Base-by-base conservation (phyloP, 257 asterid genomes). In the Solanum etuberosum region DNA sequence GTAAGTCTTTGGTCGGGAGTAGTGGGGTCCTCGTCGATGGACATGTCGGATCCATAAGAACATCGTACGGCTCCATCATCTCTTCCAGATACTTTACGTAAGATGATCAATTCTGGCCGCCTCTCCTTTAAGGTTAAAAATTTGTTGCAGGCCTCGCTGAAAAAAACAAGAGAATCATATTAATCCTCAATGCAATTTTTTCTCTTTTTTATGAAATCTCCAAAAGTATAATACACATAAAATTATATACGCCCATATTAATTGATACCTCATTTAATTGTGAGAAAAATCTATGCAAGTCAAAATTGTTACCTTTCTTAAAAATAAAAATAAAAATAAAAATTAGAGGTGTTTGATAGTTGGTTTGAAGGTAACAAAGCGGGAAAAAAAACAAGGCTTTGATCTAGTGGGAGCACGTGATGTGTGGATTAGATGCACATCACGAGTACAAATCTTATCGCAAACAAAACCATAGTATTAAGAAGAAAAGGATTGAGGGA, bases 61-160 rank as follows among this genome's bases (percentile, higher is more conserved):
- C 94, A 91, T 59, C 98, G 95, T 87, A 95, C 48, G 35, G 93
- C 91, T 76, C 90, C 91, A 76, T 92, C 94, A 5, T 92, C 95
- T 25, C 87, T 84, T 86, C 90, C 88, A 1, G 85, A 83, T 88
- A 86, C 87, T 88, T 89, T 90, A 93, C 93, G 92, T 88, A 89
- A 91, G 83, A 86, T 90, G 89, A 93, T 90, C 89, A 96, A 89
- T 85, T 92, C 91, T 5, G 92, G 92, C 84, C 95, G 91, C 88
- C 92, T 94, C 88, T 95, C 93, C 59, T 94, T 90, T 81, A 96
- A 89, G 5, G 94, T 90, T 77, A 92, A 86, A 90, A 91, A 95
- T 87, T 93, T 96, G 83, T 91, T 83, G 92, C 99, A 96, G n/a
- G 98, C 99, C 86, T 94, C 98, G 37, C 99, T 96, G 95, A 77